These are phyloP conservation scores for Verticillium isaacii DNA, from an alignment of 2,329 filamentous ascomycete genomes.

Conservation along the genomic window DNA sequence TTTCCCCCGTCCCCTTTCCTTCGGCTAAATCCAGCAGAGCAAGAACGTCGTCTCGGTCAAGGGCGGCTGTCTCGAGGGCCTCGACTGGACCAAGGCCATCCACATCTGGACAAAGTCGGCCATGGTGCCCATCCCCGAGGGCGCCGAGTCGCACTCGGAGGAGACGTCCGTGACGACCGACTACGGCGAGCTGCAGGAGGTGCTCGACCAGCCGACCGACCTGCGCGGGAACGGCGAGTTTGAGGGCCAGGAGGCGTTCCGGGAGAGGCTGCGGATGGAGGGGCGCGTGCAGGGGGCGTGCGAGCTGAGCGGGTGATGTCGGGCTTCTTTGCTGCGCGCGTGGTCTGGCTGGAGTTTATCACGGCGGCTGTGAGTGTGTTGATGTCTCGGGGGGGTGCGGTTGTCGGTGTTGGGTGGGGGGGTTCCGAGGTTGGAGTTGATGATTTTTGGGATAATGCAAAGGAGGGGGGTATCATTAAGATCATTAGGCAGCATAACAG, in stretches of 20 bases:
- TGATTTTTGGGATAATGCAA: neutral
- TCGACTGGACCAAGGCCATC: slow-evolving; percentile 55
- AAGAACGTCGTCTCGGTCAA: slow-evolving; percentile 62
- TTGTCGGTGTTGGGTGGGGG: neutral
- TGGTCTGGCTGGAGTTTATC: neutral
- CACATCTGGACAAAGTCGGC: slow-evolving; percentile 67
- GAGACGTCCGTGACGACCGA: slow-evolving; percentile 34
- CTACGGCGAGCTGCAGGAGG: slow-evolving; percentile 38
- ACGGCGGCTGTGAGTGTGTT: neutral
- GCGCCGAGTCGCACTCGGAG: slow-evolving; percentile 51
- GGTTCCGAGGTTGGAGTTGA: neutral
- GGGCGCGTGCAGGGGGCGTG: slow-evolving; percentile 17
- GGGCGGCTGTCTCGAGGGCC: slow-evolving; percentile 59
- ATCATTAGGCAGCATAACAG: neutral
- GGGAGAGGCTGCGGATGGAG: neutral
- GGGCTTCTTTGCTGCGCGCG: neutral
- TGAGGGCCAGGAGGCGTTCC: neutral
- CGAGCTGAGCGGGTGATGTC: slow-evolving; percentile 18
- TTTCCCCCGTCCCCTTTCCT: neutral
- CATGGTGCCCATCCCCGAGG: slow-evolving; percentile 65
- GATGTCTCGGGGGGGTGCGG: no score
- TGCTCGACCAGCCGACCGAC: slow-evolving; percentile 40
- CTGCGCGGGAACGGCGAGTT: slow-evolving; percentile 27
- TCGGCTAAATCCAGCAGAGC: slow-evolving; percentile 27
- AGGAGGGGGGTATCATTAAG: neutral